Evolutionary conservation across 2,329 filamentous ascomycete species (phyloP).

Genomic region (Magnaporthiopsis poae): DNA sequence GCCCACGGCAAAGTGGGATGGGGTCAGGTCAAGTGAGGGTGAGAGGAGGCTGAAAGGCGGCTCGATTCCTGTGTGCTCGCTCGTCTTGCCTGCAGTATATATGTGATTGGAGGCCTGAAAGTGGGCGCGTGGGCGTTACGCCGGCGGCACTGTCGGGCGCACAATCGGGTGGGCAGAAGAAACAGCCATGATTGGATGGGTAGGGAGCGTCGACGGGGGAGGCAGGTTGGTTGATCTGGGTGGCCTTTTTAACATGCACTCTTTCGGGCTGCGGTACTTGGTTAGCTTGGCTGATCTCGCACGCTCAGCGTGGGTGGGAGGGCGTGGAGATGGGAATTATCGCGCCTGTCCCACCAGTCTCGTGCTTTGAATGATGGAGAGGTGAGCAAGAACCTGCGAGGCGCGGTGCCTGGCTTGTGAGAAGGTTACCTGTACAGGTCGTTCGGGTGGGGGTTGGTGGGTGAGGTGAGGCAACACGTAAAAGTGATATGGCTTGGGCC

Average conservation of each 20-base stretch:
- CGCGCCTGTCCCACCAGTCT: background rate
- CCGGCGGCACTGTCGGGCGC: background rate
- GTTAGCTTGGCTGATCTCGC: background rate
- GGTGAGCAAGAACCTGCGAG: background rate
- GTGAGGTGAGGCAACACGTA: background rate
- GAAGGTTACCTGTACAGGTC: background rate
- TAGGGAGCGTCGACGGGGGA: background rate
- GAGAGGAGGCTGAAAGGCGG: background rate
- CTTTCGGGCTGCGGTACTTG: background rate
- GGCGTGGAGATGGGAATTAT: background rate
- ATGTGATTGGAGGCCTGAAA: background rate
- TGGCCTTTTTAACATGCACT: background rate
- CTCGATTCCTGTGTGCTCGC: background rate
- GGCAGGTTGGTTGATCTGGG: background rate
- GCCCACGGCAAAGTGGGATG: too few species aligned
- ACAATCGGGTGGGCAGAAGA: background rate
- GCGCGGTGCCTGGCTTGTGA: background rate
- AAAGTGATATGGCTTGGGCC: background rate
- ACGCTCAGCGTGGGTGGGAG: too few species aligned
- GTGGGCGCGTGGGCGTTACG: background rate
- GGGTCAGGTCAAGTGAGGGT: background rate
- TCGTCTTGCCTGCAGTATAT: background rate
- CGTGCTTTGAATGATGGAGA: background rate
- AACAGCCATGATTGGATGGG: background rate
- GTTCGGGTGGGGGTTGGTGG: background rate